Evolutionary conservation across 228 moss, liverwort and hornwort species (phyloP), one percentile per base, ranked within the genome.

Genomic region (Sphagnum magellanicum): DNA sequence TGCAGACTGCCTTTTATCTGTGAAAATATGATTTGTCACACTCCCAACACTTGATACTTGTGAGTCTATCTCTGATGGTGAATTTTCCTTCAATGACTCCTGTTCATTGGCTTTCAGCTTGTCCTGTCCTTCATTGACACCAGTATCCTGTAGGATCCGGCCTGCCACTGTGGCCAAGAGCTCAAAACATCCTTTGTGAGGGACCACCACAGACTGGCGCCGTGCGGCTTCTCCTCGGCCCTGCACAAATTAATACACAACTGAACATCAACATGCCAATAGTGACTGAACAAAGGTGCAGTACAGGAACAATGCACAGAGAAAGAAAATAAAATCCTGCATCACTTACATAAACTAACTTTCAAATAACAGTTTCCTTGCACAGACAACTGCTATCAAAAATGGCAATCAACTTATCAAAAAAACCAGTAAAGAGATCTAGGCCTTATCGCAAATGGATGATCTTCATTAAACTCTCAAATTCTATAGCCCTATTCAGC

Each of bases 141-240:
- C 81, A 70, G 75, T 87, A 58, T 83, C 86, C 63, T 86, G 82
- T 6, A 86, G 78, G 16, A 86, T 83, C 78, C 83, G 86, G 14
- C 86, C 86, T 16, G 86, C 86, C 76, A 86, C 86, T 13, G 80
- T 83, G 65, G 86, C 83, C 3, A 83, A 76, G 65, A 86, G 70
- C 64, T 86, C 86, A 73, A 86, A 86, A 62, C 83, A 78, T 65
- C 86, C 86, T 48, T 64, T 70, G 65, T 78, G 78, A 63, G 76
- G 65, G 59, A 71, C 71, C 68, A 63, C 75, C 58, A 65, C 80
- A 62, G 74, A 78, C 53, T 78, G 83, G 59, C 80, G 76, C 76
- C 82, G 82, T 58, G 75, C 74, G 70, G 79, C 86, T 48, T 80
- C 83, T 80, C 75, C 78, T 70, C 86, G 83, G 62, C 86, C 78